Conservation (phyloP, 2,329 filamentous ascomycete genomes). For the Tricladium varicosporioides region DNA sequence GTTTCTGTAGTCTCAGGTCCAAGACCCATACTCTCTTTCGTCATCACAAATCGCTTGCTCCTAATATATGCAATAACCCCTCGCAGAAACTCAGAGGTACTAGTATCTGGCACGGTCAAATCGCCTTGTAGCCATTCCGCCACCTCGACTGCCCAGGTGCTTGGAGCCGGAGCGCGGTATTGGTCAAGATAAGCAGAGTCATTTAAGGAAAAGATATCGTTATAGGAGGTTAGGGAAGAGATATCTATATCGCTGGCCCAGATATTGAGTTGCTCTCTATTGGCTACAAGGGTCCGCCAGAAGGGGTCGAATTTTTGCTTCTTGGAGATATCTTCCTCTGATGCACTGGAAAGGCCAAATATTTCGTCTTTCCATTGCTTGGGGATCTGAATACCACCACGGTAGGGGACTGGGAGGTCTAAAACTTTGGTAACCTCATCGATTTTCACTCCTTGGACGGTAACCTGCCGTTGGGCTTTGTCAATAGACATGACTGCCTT, state of each 20-base stretch:
- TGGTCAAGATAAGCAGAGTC: neutral
- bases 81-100: neutral
- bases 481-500: neutral
- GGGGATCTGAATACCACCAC: neutral
- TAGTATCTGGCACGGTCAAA: neutral
- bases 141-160: neutral
- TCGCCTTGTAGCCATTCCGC: neutral
- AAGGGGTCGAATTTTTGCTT: neutral
- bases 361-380: constrained; percentile 1
- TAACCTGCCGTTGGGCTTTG: neutral
- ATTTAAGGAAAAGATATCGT: neutral
- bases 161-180: neutral
- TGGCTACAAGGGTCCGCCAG: neutral
- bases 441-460: neutral
- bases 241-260: neutral
- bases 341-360: neutral
- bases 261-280: neutral
- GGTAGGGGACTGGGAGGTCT: neutral
- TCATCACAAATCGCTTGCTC: neutral
- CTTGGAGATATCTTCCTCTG: neutral
- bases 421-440: neutral
- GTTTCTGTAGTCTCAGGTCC: neutral
- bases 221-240: neutral
- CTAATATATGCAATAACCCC: neutral
- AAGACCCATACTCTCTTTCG: neutral